Evolutionary conservation across 495 filamentous ascomycete genomes (phyloP), one percentile per base, ranked within the genome.

Genomic region (Penicillium herquei): DNA sequence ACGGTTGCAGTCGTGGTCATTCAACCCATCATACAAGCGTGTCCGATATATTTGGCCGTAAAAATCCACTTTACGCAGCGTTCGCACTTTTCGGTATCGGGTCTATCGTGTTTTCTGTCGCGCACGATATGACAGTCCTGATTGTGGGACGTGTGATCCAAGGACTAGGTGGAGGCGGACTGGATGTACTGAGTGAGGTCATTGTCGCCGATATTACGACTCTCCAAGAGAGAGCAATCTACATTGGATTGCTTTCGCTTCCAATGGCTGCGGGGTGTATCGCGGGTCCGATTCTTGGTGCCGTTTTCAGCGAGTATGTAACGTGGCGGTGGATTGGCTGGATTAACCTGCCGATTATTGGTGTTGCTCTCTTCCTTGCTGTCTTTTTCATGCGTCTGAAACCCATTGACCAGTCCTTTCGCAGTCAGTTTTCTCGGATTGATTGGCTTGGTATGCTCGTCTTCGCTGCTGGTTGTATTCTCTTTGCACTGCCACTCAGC

Each of bases 311-410:
- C 3, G 33, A 70, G 41, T 61, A 60, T n/a, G 72, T 74, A 32
- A 73, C 73, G 0, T 85, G 81, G 81, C 49, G 81, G 33, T 85
- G 83, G 84, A 80, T 84, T 51, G 88, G 88, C 63, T 89, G 84
- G 67, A 80, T 90, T 62, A 90, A 88, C 62, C 68, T 88, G 13
- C 65, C 77, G 14, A 70, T 87, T n/a, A 76, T 76, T 37, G 84
- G 63, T 6, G 52, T 77, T 16, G 67, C 73, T 0, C 73, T 79
- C 0, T 64, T 78, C 31, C 79, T 81, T 44, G 11, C 85, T 31
- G 70, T 83, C 51, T 57, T 81, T 54, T 73, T 84, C 39, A 72
- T 81, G 11, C 56, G 69, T 17, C 56, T 73, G 32, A 66, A 76
- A 11, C 17, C 45, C 6, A 18, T 59, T 3, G 47, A 58, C 7